Percentiles rank a stretch among this genome's conserved stretches.
Evolutionary conservation across 257 asterid genomes (phyloP).

Genomic region (Ballota nigra): DNA sequence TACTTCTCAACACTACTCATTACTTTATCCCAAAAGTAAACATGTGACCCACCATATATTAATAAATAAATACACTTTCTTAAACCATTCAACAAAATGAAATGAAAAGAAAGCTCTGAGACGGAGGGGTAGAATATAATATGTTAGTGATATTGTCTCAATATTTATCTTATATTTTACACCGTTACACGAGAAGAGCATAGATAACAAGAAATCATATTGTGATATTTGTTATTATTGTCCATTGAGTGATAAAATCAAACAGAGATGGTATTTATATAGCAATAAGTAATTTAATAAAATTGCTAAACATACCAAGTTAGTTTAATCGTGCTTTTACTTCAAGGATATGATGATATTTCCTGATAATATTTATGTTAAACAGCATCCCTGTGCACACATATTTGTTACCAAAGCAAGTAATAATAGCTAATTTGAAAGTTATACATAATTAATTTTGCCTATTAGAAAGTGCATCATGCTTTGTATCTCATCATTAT

Average conservation of each 20-base stretch:
- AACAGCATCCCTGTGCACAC: not conserved
- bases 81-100: too few species aligned
- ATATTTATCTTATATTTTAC: not conserved
- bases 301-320: not conserved
- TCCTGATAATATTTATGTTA: too few species aligned
- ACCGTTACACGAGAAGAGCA: not conserved
- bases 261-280: not conserved
- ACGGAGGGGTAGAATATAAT: too few species aligned
- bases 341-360: not conserved
- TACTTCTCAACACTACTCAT: too few species aligned
- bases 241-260: not conserved
- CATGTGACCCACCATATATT: too few species aligned
- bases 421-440: slow-evolving; percentile 22
- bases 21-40: too few species aligned
- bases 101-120: too few species aligned
- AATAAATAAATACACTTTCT: too few species aligned
- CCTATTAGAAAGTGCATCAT: not conserved
- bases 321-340: not conserved
- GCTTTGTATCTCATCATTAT: not conserved
- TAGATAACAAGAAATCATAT: not conserved
- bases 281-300: not conserved
- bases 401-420: not conserved
- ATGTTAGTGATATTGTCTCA: not conserved
- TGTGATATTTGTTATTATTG: not conserved
- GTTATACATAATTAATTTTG: not conserved